Base-by-base conservation (phyloP, 805 yeast species). In the Nakazawaea ernobii region DNA sequence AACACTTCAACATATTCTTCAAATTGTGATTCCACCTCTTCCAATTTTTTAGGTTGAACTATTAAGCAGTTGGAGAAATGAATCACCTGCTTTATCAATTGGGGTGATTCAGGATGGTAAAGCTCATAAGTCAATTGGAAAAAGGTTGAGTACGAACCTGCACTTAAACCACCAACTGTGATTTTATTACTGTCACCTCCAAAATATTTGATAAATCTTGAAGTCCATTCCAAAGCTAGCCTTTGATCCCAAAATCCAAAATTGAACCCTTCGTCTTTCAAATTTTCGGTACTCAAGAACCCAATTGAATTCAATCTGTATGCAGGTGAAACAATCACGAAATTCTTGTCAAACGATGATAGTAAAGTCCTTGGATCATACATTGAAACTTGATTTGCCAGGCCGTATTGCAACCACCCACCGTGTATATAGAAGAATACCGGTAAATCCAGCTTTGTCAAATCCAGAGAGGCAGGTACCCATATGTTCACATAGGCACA, bases 181-280 rank as follows among this genome's bases (percentile, higher is more conserved):
- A 77, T 63, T 35, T 60, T 58, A 9, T 59, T 59, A 0, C 70
- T 59, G 54, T 76, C 70, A 32, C 80, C 80, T 17, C 80, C 80
- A 56, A 75, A 73, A 43, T 66, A 56, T 17, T 50, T 48, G 48
- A 76, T 74, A 54, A 71, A 60, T 46, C 60, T 53, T 40, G 65
- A 61, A 5, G 69, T 69, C 82, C 82, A 77, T 52, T 69, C 68
- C 6, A 75, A 53, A 1, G 74, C 79, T 32, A 61, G 49, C 44
- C 70, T 57, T 57, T 75, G 81, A 56, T 77, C 81, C 68, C 70
- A 69, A 43, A 74, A 61, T 7, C 75, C 76, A 42, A 65, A 65
- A 54, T 75, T 57, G 36, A 11, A 26, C 4, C 44, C 49, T 28
- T 65, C 61, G 27, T 60, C 67, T 33, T 61, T 41, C 48, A 63